Evolutionary conservation across 208 protist genomes (phyloP), one percentile per base, ranked within the genome.

Genomic region (Wallacemonas rigidus): DNA sequence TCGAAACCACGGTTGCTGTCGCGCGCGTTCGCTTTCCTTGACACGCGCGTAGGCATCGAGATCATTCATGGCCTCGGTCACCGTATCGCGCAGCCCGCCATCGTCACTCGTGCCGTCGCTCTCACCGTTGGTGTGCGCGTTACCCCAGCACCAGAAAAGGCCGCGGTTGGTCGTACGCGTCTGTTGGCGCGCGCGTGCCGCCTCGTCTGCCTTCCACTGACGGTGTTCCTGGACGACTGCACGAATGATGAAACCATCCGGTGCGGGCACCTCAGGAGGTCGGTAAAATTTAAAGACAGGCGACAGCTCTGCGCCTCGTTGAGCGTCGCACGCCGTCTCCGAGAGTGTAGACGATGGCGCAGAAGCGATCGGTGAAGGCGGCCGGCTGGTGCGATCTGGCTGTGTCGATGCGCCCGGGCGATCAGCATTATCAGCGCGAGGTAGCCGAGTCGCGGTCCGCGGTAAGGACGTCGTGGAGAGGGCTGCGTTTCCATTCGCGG

Each of bases 181-280:
- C 3, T 38, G 60, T n/a, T 65, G 47, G 15, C 9, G 38, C 60
- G 11, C 6, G n/a, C 35, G 38, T 17, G 60, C 60, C 12, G 26
- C 60, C 43, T 50, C 41, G n/a, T 65, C 60, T 5, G 60, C 60
- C 15, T 48, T 45, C 40, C 36, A 48, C 60, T 65, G 60, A 45
- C 60, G 36, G 41, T 65, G 60, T n/a, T 65, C 60, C 15, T 51
- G 60, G 5, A 65, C 60, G 7, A 65, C 60, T 15, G 40, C 6
- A n/a, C 60, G 60, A 36, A 65, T 45, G n/a, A 51, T 36, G 26
- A 65, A 65, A 12, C 50, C 60, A 65, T 65, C 43, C 41, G 60
- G 60, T 0, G 60, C 17, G 14, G 60, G 60, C 4, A 17, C 60
- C 43, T 65, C 60, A 12, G 60, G 60, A 17, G 60, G 60, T 5